Evolutionary conservation across 192 early-diverging fungal species (phyloP).

Genomic region (Umbelopsis sp.): DNA sequence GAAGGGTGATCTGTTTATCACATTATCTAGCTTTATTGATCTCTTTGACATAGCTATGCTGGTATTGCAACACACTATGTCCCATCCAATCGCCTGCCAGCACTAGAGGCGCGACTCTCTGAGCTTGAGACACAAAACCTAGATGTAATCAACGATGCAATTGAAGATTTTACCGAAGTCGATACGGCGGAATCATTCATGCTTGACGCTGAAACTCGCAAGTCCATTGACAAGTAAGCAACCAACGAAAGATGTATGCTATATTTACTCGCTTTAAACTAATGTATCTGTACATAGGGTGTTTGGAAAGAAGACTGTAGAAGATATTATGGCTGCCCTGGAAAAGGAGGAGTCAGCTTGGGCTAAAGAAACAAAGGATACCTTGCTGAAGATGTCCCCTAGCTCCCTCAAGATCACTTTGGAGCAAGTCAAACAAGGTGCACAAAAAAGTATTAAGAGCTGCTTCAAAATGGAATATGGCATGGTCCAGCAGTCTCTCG

Average conservation of each 20-base stretch:
- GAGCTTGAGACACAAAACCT: slow-evolving; percentile 78
- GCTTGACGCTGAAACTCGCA: slow-evolving; percentile 49
- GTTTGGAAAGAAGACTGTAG: slow-evolving; percentile 81
- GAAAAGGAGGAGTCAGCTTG: slow-evolving; percentile 72
- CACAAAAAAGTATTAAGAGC: slow-evolving; percentile 64
- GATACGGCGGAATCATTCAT: slow-evolving; percentile 38
- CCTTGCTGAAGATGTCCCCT: slow-evolving; percentile 74
- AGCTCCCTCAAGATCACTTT: slow-evolving; percentile 89
- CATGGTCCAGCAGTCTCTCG: slow-evolving; percentile 75
- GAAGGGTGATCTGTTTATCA: neutral
- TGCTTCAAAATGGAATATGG: slow-evolving; percentile 88
- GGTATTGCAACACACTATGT: slow-evolving; percentile 98
- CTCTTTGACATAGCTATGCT: slow-evolving; percentile 54
- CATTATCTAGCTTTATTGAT: neutral
- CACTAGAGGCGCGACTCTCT: slow-evolving; percentile 78
- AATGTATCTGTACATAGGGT: slow-evolving; percentile 46
- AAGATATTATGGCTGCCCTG: slow-evolving; percentile 82
- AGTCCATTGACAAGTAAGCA: slow-evolving; percentile 68
- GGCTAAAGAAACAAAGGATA: slow-evolving; percentile 66
- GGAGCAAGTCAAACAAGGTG: slow-evolving; percentile 77
- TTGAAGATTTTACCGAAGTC: slow-evolving; percentile 89
- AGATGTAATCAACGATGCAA: slow-evolving; percentile 78
- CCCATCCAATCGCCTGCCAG: slow-evolving; percentile 78
- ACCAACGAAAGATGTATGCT: neutral
- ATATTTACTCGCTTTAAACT: neutral